Conservation (phyloP, 116 monocot species). For the Posidonia oceanica region DNA sequence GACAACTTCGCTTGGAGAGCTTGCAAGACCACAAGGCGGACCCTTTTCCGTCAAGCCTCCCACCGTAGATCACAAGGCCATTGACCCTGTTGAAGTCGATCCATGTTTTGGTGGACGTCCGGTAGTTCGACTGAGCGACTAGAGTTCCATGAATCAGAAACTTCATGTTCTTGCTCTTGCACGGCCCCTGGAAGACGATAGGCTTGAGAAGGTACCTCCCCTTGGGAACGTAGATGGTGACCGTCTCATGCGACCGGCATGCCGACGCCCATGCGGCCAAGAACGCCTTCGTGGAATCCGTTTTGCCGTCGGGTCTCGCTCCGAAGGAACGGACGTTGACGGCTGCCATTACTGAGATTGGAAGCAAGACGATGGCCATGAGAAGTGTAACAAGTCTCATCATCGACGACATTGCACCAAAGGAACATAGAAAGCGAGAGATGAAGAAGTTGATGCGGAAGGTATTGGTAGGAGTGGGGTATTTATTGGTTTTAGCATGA, state of each 20-base stretch:
- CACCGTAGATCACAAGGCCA: constrained; percentile 36
- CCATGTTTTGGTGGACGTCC: constrained; percentile 11
- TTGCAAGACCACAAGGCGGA: constrained; percentile 36
- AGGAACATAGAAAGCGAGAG: background rate
- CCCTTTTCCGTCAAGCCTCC: constrained; percentile 37
- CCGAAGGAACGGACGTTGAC: constrained; percentile 29
- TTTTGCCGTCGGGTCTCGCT: constrained; percentile 28
- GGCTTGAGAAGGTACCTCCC: constrained; percentile 34
- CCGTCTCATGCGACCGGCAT: constrained; percentile 20
- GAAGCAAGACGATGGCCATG: background rate
- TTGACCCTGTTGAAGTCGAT: constrained; percentile 31
- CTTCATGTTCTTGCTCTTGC: constrained; percentile 15
- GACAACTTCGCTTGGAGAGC: constrained; percentile 6
- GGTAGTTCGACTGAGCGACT: constrained; percentile 15
- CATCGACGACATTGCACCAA: too few species aligned
- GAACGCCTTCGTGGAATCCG: constrained; percentile 33
- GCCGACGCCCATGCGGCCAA: constrained; percentile 35
- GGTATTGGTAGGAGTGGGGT: background rate
- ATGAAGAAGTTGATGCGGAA: background rate
- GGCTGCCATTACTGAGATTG: constrained; percentile 9
- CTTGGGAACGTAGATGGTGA: constrained; percentile 29
- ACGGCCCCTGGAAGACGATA: constrained; percentile 39
- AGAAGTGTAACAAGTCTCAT: background rate
- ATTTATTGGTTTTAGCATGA: background rate
- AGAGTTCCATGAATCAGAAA: constrained; percentile 30